Conservation (phyloP, 257 asterid genomes). For the Anisodus acutangulus region DNA sequence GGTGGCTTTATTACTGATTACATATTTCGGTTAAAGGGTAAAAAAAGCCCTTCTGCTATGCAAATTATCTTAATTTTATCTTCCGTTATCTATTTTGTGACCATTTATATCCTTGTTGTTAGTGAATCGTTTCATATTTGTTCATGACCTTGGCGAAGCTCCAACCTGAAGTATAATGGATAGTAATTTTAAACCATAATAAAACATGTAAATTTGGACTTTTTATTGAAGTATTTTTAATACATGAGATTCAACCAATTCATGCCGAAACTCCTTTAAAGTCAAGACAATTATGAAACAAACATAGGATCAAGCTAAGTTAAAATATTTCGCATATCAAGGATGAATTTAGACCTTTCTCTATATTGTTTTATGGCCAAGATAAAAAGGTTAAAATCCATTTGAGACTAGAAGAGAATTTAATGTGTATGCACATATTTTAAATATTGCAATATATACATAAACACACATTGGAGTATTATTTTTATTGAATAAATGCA, state of each 20-base stretch:
- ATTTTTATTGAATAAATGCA: not conserved
- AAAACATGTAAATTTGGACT: no score
- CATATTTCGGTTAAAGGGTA: not conserved
- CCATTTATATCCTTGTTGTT: no score
- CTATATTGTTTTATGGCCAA: not conserved
- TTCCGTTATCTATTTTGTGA: not conserved
- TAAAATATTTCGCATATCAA: not conserved
- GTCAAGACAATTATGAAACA: not conserved
- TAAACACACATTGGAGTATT: not conserved
- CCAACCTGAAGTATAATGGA: not conserved
- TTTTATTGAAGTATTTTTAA: not conserved
- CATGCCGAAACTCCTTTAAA: not conserved
- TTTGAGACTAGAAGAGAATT: not conserved
- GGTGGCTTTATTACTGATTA: not conserved
- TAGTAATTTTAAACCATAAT: not conserved
- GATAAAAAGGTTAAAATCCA: not conserved
- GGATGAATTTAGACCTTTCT: not conserved
- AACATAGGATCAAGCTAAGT: not conserved
- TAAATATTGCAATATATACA: not conserved
- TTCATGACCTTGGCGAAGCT: not conserved
- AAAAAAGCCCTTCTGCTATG: no score
- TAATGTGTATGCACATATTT: not conserved
- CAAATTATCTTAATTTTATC: no score
- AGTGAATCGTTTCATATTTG: not conserved
- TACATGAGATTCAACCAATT: not conserved